Evolutionary conservation across 352 stramenopile genomes (phyloP), one percentile per base, ranked within the genome.

Genomic region (Phytopythium aichiense): DNA sequence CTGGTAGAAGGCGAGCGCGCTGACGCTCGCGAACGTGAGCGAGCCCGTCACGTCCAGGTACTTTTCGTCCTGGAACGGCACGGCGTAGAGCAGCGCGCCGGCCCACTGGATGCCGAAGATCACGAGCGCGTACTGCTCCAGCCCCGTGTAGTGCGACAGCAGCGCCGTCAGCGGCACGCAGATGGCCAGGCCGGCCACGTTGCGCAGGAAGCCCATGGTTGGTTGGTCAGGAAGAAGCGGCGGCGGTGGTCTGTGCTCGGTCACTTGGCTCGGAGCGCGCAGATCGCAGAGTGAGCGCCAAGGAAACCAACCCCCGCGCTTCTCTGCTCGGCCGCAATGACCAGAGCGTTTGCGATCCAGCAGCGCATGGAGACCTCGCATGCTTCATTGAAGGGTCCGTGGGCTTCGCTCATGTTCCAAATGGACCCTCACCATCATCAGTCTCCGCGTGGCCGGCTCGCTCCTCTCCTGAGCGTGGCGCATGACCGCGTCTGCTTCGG

Each of bases 31-130:
- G 65, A 84, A 90, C 33, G 85, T 94, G 31, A 70, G 38, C 46
- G 85, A 79, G 65, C 85, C 85, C 38, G 79, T 91, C 54, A 92
- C 64, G 62, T 94, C 84, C 64, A 90, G 87, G 61, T 85, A 91
- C 22, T 71, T 81, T 65, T 94, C 85, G 48, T 83, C 81, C 52
- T 91, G 64, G 38, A 78, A 74, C 35, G 81, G 81, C 55, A 90
- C 67, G 28, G 78, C 78, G 64, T 88, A 83, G 35, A 81, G 62
- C 51, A 84, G 51, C 22, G 76, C 76, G 20, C 77, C 74, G 52
- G 83, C 59, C 81, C 81, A 90, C 61, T 88, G 79, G 51, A 90
- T 68, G 16, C 66, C 73, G 38, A 89, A 74, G 59, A 76, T 73
- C 38, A 84, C 67, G n/a, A 69, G 61, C 35, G 73, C 77, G 35